These are phyloP conservation scores for Lyophyllum atratum DNA, from an alignment of 768 basidiomycete species.

Conservation along the genomic window DNA sequence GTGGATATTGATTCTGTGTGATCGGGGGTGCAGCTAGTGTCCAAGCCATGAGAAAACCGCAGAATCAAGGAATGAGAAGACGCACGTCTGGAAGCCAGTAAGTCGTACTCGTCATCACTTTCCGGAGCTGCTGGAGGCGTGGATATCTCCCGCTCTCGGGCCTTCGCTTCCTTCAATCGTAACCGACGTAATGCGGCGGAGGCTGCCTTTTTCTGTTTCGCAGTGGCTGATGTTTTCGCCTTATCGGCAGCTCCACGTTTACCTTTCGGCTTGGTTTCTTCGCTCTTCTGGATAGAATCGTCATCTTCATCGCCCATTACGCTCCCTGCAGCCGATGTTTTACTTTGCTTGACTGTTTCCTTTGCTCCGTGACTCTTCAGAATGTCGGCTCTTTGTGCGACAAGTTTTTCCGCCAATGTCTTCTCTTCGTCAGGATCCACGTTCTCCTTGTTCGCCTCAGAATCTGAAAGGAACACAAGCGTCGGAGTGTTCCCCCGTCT, in stretches of 20 bases:
- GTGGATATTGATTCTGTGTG: conserved; percentile 16
- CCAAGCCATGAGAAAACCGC: not conserved
- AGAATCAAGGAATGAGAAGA: not conserved
- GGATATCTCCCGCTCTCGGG: conserved; percentile 16
- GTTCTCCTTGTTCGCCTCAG: conserved; percentile 45
- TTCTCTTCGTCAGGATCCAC: conserved; percentile 47
- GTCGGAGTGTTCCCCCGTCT: conserved; percentile 35
- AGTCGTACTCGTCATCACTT: conserved; percentile 16
- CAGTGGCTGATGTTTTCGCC: conserved; percentile 18
- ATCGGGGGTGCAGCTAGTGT: not conserved
- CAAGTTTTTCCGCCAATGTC: conserved; percentile 36
- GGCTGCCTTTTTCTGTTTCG: conserved; percentile 29
- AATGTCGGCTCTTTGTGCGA: conserved; percentile 40
- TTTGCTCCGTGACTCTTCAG: conserved; percentile 32
- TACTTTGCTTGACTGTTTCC: conserved; percentile 23
- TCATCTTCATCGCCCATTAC: conserved; percentile 23
- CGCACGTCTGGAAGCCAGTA: conserved; percentile 10
- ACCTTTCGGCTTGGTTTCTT: conserved; percentile 28
- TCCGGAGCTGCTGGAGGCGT: conserved; percentile 9
- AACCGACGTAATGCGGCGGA: conserved; percentile 22
- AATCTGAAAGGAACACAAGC: conserved; percentile 39
- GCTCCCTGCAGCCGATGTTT: conserved; percentile 15
- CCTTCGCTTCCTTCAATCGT: conserved; percentile 20
- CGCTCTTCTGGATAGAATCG: conserved; percentile 16
- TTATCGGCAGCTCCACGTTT: conserved; percentile 24